Evolutionary conservation across 1,284 basidiomycete genomes (phyloP), one percentile per base, ranked within the genome.

Genomic region (Cryptococcus depauperatus): DNA sequence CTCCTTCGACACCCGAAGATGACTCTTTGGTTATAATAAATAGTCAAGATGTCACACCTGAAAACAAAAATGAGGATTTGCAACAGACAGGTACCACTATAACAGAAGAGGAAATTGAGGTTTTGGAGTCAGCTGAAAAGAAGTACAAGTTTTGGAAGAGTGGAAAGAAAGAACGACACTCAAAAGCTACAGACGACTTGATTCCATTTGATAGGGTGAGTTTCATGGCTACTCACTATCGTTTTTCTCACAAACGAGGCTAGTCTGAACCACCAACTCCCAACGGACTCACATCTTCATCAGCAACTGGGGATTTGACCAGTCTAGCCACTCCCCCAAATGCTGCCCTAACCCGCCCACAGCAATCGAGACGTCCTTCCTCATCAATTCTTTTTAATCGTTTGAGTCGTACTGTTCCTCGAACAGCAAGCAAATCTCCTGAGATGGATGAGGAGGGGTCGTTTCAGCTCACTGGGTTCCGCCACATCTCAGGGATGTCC

Each of bases 401-500:
- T 2, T 68, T 68, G 46, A 47, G 44, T 22, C 54, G 61, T 9
- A 54, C 64, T 1, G 45, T 47, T 13, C 66, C 64, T 5, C 62
- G 64, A 19, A 46, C 50, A 1, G 61, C 61, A n/a, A 55, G 61
- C 1, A 44, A 35, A 10, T 16, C 29, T 30, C 41, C 45, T 6
- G 30, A 53, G 2, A 25, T 37, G 9, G 30, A 35, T 8, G 66
- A 69, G 44, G 62, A 66, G 30, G 57, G 60, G 2, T 64, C 62
- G 1, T 71, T 71, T 54, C 64, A 64, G 46, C 59, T 71, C 30
- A 63, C 57, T 43, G 55, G 58, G 2, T 71, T 71, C 46, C 56
- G 69, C 10, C 69, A 71, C 47, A 58, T 70, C 11, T 66, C 66
- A 4, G 63, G 65, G 7, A 56, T 54, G 35, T 56, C 57, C 14